A percentile compares a stretch with the other conserved stretches of the same genome.
Conservation (phyloP, 768 basidiomycete genomes). For the Vararia minispora region DNA sequence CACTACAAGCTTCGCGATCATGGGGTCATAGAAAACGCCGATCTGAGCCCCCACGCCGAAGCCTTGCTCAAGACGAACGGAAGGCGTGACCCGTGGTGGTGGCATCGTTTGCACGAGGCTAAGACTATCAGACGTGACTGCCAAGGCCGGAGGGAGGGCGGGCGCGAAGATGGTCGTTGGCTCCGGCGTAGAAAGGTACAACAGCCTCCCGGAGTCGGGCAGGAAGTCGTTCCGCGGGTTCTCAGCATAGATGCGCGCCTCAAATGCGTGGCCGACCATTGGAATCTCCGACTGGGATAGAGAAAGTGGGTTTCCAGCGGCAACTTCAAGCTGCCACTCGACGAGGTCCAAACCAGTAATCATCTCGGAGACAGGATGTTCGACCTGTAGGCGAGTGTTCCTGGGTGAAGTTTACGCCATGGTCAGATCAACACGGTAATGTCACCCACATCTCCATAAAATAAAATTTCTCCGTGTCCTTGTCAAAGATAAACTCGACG, state of each 20-base stretch:
- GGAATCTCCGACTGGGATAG: slow-evolving; percentile 69
- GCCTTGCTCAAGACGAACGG: slow-evolving; percentile 84
- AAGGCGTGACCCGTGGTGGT: slow-evolving; percentile 29
- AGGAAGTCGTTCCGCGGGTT: slow-evolving; percentile 89
- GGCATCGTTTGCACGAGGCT: neutral
- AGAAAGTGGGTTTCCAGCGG: slow-evolving; percentile 79
- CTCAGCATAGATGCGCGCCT: slow-evolving; percentile 93
- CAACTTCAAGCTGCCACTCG: slow-evolving; percentile 91
- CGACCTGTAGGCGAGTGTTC: slow-evolving; percentile 81
- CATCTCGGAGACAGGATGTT: slow-evolving; percentile 94
- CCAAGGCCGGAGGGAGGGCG: slow-evolving; percentile 21
- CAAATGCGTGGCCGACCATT: slow-evolving; percentile 87
- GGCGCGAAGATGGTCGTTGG: slow-evolving; percentile 65
- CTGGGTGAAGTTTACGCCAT: slow-evolving; percentile 22
- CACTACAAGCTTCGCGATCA: slow-evolving; percentile 88
- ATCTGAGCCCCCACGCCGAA: slow-evolving; percentile 72
- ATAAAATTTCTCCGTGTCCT: slow-evolving; percentile 75
- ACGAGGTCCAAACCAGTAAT: slow-evolving; percentile 90
- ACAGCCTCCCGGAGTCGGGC: slow-evolving; percentile 76
- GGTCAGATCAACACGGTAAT: neutral
- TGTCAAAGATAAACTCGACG: slow-evolving; percentile 96
- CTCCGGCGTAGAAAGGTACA: slow-evolving; percentile 71
- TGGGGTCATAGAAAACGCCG: slow-evolving; percentile 83
- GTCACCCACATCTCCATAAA: slow-evolving; percentile 87
- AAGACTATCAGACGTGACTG: neutral